Evolutionary conservation across 306 rosid species (phyloP).

Genomic region (Morella rubra): DNA sequence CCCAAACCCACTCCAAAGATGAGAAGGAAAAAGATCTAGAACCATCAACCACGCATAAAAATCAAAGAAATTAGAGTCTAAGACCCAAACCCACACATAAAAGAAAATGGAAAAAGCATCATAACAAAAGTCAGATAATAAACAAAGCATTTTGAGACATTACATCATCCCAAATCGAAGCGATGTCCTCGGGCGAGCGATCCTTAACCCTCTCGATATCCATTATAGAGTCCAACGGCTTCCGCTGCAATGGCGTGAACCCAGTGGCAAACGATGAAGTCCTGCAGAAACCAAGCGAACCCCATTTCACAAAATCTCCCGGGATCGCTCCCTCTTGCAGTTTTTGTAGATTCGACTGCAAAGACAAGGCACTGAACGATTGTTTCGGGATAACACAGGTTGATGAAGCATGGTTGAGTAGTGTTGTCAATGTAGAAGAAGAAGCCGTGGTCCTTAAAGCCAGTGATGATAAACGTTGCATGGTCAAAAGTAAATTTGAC

Average conservation of each 20-base stretch:
- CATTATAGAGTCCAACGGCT: conserved; percentile 74
- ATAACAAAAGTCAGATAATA: not conserved
- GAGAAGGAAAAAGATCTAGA: too few species aligned
- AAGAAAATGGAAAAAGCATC: conserved; percentile 1
- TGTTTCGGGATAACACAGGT: conserved; percentile 8
- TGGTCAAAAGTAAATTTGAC: conserved; percentile 19
- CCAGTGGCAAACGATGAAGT: conserved; percentile 74
- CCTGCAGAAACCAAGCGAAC: conserved; percentile 68
- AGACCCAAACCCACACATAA: not conserved
- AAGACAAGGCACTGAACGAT: conserved; percentile 33
- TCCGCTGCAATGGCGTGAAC: conserved; percentile 70
- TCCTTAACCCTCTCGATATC: conserved; percentile 67
- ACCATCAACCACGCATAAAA: not conserved
- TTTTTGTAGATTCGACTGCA: conserved; percentile 27
- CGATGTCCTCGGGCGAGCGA: conserved; percentile 68
- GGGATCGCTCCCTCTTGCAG: conserved; percentile 42
- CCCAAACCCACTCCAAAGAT: too few species aligned
- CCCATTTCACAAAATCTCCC: conserved; percentile 59
- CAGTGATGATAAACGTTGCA: conserved; percentile 46
- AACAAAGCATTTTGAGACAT: conserved; percentile 24
- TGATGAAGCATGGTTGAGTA: conserved; percentile 20
- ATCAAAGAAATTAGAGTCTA: not conserved
- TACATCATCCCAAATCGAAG: conserved; percentile 93
- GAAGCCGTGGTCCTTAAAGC: conserved; percentile 34
- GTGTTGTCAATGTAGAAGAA: conserved; percentile 8